Base-by-base conservation (phyloP, 257 asterid genomes). In the Jasminum sambac region DNA sequence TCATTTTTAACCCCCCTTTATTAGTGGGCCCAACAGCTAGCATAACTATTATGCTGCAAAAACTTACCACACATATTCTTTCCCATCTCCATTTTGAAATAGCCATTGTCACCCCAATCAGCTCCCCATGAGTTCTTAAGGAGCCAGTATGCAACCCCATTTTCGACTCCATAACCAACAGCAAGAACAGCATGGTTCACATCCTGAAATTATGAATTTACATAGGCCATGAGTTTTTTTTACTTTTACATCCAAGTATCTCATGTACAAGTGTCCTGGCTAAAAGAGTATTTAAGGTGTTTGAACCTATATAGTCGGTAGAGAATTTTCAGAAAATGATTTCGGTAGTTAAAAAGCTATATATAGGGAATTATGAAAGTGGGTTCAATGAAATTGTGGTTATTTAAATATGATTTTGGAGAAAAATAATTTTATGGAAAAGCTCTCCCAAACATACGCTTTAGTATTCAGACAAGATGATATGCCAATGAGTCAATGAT, bases 171-270 rank as follows among this genome's bases (percentile, higher is more conserved):
- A 25, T 88, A 91, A 36, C 98, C 99, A 82, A 95, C 98, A 65
- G 98, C 97, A 69, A 94, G 84, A 66, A 95, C 99, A 23, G 95
- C 99, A 66, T 95, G 99, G 88, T 95, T 95, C 68, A 95, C 98
- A 48, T 91, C 97, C 98, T 95, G 81, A 73, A 78, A 24, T 68
- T 10, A 25, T 68, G 17, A 70, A 57, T 8, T 38, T 63, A 64
- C 37, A 61, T 50, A 34, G 13, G 7, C 9, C 65, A 60, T 19
- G 46, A 38, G 13, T 0, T 23, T 63, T 69, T 69, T 26, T 41
- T n/a, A n/a, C 19, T 21, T n/a, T 21, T 6, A 23, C 19, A 48
- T 50, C 11, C 21, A 46, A 46, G 21, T 16, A 16, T 14, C 14
- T 26, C 16, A 23, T 11, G 10, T 3, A 46, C 5, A 52, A 2